Evolutionary conservation across 2,329 filamentous ascomycete genomes (phyloP), one percentile per base, ranked within the genome.

Genomic region (Stagonosporopsis tanaceti): DNA sequence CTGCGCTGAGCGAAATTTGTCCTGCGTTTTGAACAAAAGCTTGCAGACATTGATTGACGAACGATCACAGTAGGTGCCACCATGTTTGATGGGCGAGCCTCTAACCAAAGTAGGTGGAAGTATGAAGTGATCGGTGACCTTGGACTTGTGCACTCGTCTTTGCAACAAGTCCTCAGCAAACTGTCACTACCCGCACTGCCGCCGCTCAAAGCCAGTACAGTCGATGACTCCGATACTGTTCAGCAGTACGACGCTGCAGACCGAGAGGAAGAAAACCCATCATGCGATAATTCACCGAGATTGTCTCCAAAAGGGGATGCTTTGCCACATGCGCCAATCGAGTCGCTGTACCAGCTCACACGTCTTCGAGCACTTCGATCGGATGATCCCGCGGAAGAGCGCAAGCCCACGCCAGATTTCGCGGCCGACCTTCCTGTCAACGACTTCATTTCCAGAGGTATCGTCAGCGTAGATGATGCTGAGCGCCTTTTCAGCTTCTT

Each of bases 1-100:
- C 56, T 84, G 82, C 68, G 74, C 77, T 42, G 80, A 82, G 57
- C 78, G 82, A 66, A 79, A 78, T 3, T 59, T 84, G 37, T 79
- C 81, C 30, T 84, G 82, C 62, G 74, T 83, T 28, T 73, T 84
- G 47, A 84, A 84, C 64, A 84, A 83, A 59, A 83, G 80, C 57
- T 73, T 75, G n/a, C 72, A 75, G 65, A 82, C 80, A 9, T 68
- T 84, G 64, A 75, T 84, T 50, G 79, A 82, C 56, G 81, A 84
- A 56, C 57, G 74, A 28, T 71, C 70, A 37, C 63, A 75, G 69
- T 68, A 67, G 67, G 61, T 69, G 11, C 9, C 1, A 27, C 6
- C 6, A 14, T 15, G 3, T 14, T 39, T 4, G 5, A 4, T 6
- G 0, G 6, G 15, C 0, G 17, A 12, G 14, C 20, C 2, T 41